phyloP scores from a whole-genome alignment of 495 filamentous ascomycete species.

The Penicillium paxilli region DNA sequence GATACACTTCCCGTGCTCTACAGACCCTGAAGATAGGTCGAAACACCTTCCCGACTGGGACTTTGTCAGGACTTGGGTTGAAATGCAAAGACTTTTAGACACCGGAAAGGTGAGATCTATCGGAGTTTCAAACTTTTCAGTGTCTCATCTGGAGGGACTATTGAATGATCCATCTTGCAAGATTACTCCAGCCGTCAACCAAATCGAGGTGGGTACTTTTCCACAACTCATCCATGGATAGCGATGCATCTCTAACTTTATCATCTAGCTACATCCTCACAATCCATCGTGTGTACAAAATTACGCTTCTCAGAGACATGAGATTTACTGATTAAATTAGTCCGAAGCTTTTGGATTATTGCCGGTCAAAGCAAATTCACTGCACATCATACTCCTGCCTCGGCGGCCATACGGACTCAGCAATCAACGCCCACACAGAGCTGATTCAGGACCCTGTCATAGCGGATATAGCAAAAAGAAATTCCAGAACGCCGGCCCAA shows the following conservation, averaged over 20 bases:
- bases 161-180: conserved; percentile 49
- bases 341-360: conserved; percentile 72
- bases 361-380: conserved; percentile 62
- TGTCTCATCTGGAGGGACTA: conserved; percentile 55
- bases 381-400: conserved; percentile 64
- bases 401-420: conserved; percentile 50
- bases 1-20: conserved; percentile 74
- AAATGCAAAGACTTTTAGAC: conserved; percentile 73
- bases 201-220: conserved; percentile 76
- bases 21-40: conserved; percentile 51
- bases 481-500: conserved; percentile 62
- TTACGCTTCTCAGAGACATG: neutral
- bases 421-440: conserved; percentile 33
- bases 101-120: conserved; percentile 74
- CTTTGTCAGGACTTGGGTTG: conserved; percentile 75
- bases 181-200: conserved; percentile 79
- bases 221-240: neutral
- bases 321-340: conserved; percentile 55
- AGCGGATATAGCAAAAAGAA: conserved; percentile 56
- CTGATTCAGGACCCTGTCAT: conserved; percentile 52
- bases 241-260: neutral
- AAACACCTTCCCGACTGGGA: conserved; percentile 68
- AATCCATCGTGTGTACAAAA: neutral
- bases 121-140: conserved; percentile 60
- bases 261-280: neutral